Evolutionary conservation across 495 filamentous ascomycete species (phyloP).

Genomic region (Lasiosphaeris hirsuta): DNA sequence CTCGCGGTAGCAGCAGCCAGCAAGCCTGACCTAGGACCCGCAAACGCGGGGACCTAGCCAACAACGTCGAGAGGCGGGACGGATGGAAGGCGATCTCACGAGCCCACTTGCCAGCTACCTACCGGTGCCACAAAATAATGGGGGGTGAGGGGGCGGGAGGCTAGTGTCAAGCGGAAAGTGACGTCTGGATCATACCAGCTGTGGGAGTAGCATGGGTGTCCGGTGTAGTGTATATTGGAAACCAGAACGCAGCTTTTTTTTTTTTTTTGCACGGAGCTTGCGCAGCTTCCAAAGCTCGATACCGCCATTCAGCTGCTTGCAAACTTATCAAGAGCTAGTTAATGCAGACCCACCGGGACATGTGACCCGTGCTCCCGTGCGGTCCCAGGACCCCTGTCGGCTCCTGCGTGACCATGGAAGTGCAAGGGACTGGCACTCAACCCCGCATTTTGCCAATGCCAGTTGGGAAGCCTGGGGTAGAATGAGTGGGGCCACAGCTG

Average conservation of each 20-base stretch:
- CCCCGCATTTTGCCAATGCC: slow-evolving; percentile 16
- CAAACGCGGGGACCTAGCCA: no score
- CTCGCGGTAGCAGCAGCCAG: not conserved
- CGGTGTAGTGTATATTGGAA: not conserved
- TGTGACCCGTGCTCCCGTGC: slow-evolving; percentile 1
- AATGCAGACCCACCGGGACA: not conserved
- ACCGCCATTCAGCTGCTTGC: not conserved
- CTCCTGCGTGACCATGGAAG: not conserved
- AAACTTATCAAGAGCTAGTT: not conserved
- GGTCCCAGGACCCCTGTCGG: not conserved
- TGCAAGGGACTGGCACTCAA: not conserved
- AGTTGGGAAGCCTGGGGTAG: not conserved
- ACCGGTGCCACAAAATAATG: no score
- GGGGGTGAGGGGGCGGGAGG: not conserved
- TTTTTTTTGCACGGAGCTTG: not conserved
- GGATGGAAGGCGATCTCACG: not conserved
- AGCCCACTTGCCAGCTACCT: no score
- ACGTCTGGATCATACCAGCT: not conserved
- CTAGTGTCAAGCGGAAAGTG: not conserved
- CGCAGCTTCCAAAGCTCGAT: not conserved
- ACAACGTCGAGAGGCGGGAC: not conserved
- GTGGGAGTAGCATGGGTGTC: not conserved
- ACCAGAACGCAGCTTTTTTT: slow-evolving; percentile 6
- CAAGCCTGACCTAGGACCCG: not conserved
- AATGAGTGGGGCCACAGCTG: not conserved